Evolutionary conservation across 2,329 filamentous ascomycete species (phyloP), one percentile per base, ranked within the genome.

Genomic region (Sarocladiaceae sp.): DNA sequence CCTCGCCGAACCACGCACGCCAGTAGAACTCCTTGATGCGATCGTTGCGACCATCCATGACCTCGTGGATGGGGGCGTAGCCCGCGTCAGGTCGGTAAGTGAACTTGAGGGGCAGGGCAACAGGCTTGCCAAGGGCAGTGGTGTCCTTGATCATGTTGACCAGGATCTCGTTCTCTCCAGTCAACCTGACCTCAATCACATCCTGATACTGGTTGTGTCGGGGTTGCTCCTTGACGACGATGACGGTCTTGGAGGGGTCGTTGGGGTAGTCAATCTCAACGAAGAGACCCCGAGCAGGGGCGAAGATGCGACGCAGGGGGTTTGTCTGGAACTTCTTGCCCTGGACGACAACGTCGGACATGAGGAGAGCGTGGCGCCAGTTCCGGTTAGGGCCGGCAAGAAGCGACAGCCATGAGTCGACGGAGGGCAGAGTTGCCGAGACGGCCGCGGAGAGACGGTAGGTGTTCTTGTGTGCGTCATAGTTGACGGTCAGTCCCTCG

Each of bases 11-110:
- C 93, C 93, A 98, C 53, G 94, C 83, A 55, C 83, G 83, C 82
- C 95, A 98, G 76, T 98, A 98, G 65, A 98, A 98, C 66, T 95
- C 88, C 74, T 98, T 98, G 74, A 98, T 97, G 52, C 88, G 86
- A 61, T 98, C 91, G 62, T 98, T 98, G 59, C 93, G 88, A 45
- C 80, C 85, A 27, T 89, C 80, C 93, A 98, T 98, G 51, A 97
- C 85, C 66, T 98, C 93, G 49, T 85, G 85, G 54, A 98, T 95
- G 15, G 93, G 93, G n/a, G 94, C 91, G 61, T 96, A 98, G 23
- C 93, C 93, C 46, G 88, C 85, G 66, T 97, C 91, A 2, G 93
- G 93, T 61, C 90, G 87, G 68, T 98, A 98, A 4, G 79, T 88
- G 71, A 97, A 97, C 60, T 83, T 80, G 53, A 98, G 81, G 18